phyloP scores from a whole-genome alignment of 164 flowering plant species.

The Echeveria elegans region DNA sequence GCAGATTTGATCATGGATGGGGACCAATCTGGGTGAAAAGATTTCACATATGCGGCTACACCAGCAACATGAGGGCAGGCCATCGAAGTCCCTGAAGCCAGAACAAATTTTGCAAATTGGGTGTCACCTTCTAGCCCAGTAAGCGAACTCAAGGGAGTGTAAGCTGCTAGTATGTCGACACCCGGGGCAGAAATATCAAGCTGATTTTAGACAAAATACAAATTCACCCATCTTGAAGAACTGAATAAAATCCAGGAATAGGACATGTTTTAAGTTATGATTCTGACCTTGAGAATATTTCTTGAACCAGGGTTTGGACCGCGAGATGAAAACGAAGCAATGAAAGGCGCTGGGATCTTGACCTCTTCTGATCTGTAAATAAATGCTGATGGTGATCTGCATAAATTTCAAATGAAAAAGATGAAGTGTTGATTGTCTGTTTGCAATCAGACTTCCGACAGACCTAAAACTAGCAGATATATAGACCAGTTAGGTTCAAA shows the following conservation, averaged over 20 bases:
- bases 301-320: conserved; percentile 51
- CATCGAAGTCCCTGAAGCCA: conserved; percentile 76
- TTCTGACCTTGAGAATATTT: conserved; percentile 48
- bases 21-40: too few species aligned
- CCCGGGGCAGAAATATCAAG: conserved; percentile 79
- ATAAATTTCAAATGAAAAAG: background rate
- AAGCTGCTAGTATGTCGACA: conserved; percentile 54
- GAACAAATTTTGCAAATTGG: conserved; percentile 34
- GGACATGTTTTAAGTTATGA: too few species aligned
- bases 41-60: too few species aligned
- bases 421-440: background rate
- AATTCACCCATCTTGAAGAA: too few species aligned
- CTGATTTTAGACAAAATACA: conserved; percentile 25
- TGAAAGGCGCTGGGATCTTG: conserved; percentile 41
- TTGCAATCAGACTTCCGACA: too few species aligned
- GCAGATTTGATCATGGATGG: too few species aligned
- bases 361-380: conserved; percentile 39
- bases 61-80: conserved; percentile 64
- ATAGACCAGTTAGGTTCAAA: background rate
- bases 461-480: too few species aligned
- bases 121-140: conserved; percentile 52
- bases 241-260: too few species aligned
- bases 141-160: conserved; percentile 40
- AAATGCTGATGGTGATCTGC: conserved; percentile 52
- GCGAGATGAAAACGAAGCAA: conserved; percentile 68